Conservation (phyloP, 108 stramenopile genomes). For the Cyclotella cryptica region DNA sequence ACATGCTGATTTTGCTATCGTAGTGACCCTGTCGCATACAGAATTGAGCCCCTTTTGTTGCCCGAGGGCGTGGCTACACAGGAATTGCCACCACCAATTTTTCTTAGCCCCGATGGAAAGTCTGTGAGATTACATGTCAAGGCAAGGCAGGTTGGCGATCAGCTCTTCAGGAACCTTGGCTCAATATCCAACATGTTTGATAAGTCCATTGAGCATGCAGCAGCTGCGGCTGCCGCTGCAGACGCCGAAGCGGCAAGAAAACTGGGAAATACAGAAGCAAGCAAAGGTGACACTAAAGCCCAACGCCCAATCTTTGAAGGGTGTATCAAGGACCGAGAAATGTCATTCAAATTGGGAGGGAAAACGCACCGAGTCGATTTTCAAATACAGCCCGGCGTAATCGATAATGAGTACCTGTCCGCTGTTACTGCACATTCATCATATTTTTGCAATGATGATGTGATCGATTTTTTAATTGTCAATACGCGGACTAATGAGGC, state of each 20-base stretch:
- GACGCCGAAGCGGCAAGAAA: constrained; percentile 50
- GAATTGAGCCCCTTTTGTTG: constrained; percentile 77
- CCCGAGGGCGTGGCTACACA: constrained; percentile 52
- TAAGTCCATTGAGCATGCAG: constrained; percentile 44
- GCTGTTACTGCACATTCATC: constrained; percentile 75
- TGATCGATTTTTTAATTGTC: constrained; percentile 72
- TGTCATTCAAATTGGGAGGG: constrained; percentile 72
- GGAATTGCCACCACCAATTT: constrained; percentile 68
- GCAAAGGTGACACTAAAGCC: constrained; percentile 13
- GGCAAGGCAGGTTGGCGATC: constrained; percentile 71
- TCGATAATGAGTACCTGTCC: constrained; percentile 84
- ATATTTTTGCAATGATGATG: constrained; percentile 72
- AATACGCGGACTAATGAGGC: constrained; percentile 28
- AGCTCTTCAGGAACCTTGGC: constrained; percentile 60
- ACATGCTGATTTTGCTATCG: not conserved
- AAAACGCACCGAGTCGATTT: constrained; percentile 63
- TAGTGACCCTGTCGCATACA: constrained; percentile 84
- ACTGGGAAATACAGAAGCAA: constrained; percentile 17
- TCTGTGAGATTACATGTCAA: constrained; percentile 80
- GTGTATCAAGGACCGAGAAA: constrained; percentile 48
- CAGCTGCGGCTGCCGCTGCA: constrained; percentile 46
- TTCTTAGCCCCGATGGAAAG: constrained; percentile 72
- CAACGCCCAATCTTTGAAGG: constrained; percentile 36
- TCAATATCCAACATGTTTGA: constrained; percentile 50
- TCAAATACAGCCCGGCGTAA: constrained; percentile 75